These are phyloP conservation scores for Eutrema yunnanense DNA, from an alignment of 345 rosid genomes.

Conservation along the genomic window DNA sequence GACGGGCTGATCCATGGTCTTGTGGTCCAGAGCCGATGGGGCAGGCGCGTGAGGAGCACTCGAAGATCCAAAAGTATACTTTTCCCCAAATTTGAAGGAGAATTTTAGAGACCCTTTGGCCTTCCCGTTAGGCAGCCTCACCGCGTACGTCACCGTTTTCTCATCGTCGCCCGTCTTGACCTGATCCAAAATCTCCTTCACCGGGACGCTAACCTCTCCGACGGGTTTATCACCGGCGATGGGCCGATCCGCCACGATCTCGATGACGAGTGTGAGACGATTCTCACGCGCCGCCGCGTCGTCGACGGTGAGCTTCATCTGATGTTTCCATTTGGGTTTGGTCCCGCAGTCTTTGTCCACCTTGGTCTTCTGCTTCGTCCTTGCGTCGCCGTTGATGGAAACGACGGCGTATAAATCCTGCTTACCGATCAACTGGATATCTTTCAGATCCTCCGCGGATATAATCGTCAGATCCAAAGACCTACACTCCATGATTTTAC, in stretches of 20 bases:
- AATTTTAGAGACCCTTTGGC: constrained; percentile 28
- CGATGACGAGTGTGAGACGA: constrained; percentile 32
- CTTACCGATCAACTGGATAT: constrained; percentile 44
- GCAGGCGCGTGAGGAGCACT: constrained; percentile 12
- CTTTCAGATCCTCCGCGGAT: constrained; percentile 52
- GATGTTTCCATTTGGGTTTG: constrained; percentile 49
- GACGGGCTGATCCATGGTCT: constrained; percentile 23
- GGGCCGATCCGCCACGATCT: constrained; percentile 44
- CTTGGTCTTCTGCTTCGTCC: constrained; percentile 43
- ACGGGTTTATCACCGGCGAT: constrained; percentile 44
- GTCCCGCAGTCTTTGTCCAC: constrained; percentile 51
- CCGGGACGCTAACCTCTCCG: constrained; percentile 46
- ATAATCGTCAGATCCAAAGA: constrained; percentile 44
- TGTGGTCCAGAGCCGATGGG: neutral
- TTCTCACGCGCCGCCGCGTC: constrained; percentile 37
- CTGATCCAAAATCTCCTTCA: constrained; percentile 46
- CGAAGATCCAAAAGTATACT: constrained; percentile 19
- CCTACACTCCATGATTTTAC: constrained; percentile 45
- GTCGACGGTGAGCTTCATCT: constrained; percentile 48
- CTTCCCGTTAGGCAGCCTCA: constrained; percentile 27
- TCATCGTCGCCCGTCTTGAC: constrained; percentile 17
- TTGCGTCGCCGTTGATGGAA: constrained; percentile 38
- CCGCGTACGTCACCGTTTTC: constrained; percentile 27
- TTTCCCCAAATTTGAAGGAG: constrained; percentile 29
- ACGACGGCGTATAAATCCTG: constrained; percentile 60